These are phyloP conservation scores for Zasmidium cellare DNA, from an alignment of 2,329 filamentous ascomycete genomes.

Conservation along the genomic window DNA sequence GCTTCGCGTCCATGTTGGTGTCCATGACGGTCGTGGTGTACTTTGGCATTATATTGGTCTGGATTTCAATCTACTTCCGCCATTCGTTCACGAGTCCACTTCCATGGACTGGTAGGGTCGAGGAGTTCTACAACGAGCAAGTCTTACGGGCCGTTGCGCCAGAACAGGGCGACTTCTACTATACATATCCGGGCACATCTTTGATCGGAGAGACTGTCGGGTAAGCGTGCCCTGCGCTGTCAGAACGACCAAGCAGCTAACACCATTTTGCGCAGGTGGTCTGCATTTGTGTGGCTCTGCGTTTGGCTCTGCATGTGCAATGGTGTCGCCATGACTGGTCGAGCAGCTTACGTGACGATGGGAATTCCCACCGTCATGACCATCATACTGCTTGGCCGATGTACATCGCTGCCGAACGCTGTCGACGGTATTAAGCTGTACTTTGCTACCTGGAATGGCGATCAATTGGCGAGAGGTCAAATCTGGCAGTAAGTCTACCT, in stretches of 20 bases:
- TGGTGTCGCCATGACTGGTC: slow-evolving; percentile 58
- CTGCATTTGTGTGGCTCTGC: slow-evolving; percentile 59
- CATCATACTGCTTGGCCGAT: slow-evolving; percentile 57
- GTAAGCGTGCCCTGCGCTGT: too few relatives aligned
- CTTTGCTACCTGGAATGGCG: slow-evolving; percentile 52
- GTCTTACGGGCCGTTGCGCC: slow-evolving; percentile 44
- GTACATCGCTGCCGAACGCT: slow-evolving; percentile 56
- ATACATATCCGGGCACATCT: slow-evolving; percentile 47
- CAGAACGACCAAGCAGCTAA: too few relatives aligned
- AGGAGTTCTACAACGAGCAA: slow-evolving; percentile 55
- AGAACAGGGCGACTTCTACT: slow-evolving; percentile 46
- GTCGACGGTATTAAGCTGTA: slow-evolving; percentile 52
- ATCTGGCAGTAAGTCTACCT: too few relatives aligned
- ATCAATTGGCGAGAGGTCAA: slow-evolving; percentile 51
- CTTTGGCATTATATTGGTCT: slow-evolving; percentile 58
- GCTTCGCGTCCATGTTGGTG: slow-evolving; percentile 54
- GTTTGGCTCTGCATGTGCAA: slow-evolving; percentile 62
- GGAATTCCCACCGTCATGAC: slow-evolving; percentile 59
- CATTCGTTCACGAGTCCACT: slow-evolving; percentile 57
- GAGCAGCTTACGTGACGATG: slow-evolving; percentile 65
- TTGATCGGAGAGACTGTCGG: slow-evolving; percentile 59
- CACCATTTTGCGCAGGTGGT: too few relatives aligned
- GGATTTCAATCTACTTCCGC: slow-evolving; percentile 62
- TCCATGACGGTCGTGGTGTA: slow-evolving; percentile 59
- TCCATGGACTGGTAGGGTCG: slow-evolving; percentile 53